Evolutionary conservation across 2,329 filamentous ascomycete genomes (phyloP).

Genomic region (Colletotrichum sidae): DNA sequence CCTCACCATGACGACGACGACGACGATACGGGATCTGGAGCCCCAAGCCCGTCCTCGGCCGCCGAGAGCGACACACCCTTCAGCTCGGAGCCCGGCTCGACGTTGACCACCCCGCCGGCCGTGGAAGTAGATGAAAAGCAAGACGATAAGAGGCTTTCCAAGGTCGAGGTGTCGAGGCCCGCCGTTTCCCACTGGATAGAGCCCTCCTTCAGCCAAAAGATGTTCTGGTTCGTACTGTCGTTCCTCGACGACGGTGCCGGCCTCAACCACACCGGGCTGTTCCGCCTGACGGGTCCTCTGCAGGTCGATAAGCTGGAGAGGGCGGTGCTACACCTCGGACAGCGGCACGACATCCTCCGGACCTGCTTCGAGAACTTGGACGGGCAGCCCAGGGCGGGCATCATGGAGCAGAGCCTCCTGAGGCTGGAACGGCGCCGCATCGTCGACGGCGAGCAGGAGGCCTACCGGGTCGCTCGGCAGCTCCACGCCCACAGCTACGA

Average conservation of each 20-base stretch:
- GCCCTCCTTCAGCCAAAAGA: background rate
- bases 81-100: too few species aligned
- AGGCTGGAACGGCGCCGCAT: background rate
- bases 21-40: too few species aligned
- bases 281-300: background rate
- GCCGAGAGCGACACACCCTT: too few species aligned
- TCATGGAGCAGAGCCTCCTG: background rate
- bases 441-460: background rate
- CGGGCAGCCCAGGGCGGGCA: background rate
- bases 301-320: background rate
- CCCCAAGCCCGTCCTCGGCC: too few species aligned
- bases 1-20: too few species aligned
- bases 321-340: background rate
- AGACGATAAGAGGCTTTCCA: too few species aligned
- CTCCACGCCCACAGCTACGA: background rate
- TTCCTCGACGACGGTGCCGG: background rate
- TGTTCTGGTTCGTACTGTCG: conserved; percentile 7
- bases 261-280: background rate
- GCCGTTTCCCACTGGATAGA: too few species aligned
- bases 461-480: background rate
- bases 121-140: too few species aligned
- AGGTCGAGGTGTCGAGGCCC: too few species aligned
- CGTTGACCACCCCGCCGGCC: too few species aligned
- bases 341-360: background rate
- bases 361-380: background rate